These are phyloP conservation scores for Fomitiporia mediterranea DNA, from an alignment of 1,284 basidiomycete genomes.

Conservation along the genomic window DNA sequence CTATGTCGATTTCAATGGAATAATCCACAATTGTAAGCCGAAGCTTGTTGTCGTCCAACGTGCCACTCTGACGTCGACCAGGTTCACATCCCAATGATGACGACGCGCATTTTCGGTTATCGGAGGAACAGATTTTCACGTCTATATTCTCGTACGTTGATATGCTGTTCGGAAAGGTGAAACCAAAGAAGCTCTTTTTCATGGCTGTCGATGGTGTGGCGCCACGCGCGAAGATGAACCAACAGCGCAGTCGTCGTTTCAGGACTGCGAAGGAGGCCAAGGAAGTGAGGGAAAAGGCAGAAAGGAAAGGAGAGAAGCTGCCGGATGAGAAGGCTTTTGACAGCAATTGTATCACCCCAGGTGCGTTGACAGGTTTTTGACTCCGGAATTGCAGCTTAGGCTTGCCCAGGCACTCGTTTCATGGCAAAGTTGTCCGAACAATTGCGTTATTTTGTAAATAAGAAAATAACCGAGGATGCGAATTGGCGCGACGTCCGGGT, in stretches of 20 bases:
- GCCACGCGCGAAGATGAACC: constrained; percentile 99
- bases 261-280: constrained; percentile 91
- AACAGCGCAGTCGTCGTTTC: constrained; percentile 93
- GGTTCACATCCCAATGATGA: constrained; percentile 92
- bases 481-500: constrained; percentile 92
- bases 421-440: constrained; percentile 91
- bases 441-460: constrained; percentile 93
- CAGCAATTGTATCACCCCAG: constrained; percentile 98
- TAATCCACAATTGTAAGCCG: constrained; percentile 90
- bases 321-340: constrained; percentile 96
- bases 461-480: constrained; percentile 94
- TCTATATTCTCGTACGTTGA: constrained; percentile 97
- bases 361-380: constrained; percentile 35
- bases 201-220: constrained; percentile 99
- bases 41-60: constrained; percentile 11
- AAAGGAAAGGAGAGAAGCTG: constrained; percentile 84
- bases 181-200: constrained; percentile 94
- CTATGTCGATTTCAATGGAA: constrained; percentile 97
- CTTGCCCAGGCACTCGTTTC: constrained; percentile 77
- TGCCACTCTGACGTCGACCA: constrained; percentile 27
- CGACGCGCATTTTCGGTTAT: constrained; percentile 91
- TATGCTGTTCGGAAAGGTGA: constrained; percentile 95
- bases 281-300: constrained; percentile 84
- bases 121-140: constrained; percentile 96
- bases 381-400: constrained; percentile 15